Percentiles rank a stretch among this genome's conserved stretches.
Conservation (phyloP, 148 eudicot species). For the Rhododendron griersonianum region DNA sequence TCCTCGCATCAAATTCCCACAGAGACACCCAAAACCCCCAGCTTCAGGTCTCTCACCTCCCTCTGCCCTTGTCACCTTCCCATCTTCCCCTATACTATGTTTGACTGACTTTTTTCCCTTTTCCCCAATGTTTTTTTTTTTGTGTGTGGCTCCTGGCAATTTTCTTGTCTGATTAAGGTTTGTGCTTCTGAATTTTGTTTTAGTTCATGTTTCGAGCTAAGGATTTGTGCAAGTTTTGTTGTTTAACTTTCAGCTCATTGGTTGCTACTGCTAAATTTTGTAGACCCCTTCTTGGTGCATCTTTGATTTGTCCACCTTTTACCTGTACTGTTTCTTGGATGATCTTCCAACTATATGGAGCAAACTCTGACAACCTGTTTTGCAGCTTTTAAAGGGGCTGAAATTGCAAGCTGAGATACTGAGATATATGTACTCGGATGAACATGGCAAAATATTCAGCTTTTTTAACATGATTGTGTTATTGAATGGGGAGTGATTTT, state of each 20-base stretch:
- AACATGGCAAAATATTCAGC: background rate
- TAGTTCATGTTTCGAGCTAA: background rate
- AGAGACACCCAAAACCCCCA: conserved; percentile 37
- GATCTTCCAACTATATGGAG: background rate
- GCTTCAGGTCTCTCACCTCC: conserved; percentile 23
- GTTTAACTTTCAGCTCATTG: background rate
- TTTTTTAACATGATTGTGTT: background rate
- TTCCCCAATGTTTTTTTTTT: background rate
- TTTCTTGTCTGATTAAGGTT: background rate
- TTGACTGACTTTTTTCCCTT: background rate
- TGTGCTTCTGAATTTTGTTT: background rate
- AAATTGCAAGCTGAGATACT: background rate
- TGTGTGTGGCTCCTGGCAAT: background rate
- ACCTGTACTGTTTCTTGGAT: background rate
- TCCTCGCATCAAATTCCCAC: conserved; percentile 57
- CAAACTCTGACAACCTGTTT: background rate
- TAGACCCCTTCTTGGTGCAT: background rate
- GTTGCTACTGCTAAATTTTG: background rate
- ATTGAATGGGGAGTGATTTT: background rate
- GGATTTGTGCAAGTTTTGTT: background rate
- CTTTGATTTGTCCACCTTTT: background rate
- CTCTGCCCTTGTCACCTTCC: background rate
- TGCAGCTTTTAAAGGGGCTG: background rate
- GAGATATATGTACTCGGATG: background rate
- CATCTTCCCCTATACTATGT: background rate